Evolutionary conservation across 345 rosid species (phyloP).

Genomic region (Gossypium australe): DNA sequence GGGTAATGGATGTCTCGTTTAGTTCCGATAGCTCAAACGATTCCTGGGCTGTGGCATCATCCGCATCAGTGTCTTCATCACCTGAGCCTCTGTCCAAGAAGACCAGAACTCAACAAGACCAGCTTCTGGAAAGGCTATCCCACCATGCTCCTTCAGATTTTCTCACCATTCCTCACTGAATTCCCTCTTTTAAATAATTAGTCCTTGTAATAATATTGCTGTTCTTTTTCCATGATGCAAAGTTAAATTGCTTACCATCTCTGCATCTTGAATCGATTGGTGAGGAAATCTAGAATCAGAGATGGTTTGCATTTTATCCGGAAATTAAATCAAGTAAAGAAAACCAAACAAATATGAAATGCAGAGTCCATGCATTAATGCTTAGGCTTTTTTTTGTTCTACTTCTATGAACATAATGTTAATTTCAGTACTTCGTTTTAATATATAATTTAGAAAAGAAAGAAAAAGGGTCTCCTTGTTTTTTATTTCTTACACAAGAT

Average conservation of each 20-base stretch:
- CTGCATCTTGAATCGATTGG: slow-evolving; percentile 26
- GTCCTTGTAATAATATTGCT: slow-evolving; percentile 20
- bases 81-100: slow-evolving; percentile 52
- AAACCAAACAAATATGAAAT: slow-evolving; percentile 8
- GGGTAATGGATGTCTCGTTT: slow-evolving; percentile 58
- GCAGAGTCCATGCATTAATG: slow-evolving; percentile 22
- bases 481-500: background rate
- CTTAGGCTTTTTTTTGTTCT: background rate
- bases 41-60: slow-evolving; percentile 36
- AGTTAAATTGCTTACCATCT: slow-evolving; percentile 61
- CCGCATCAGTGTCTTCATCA: slow-evolving; percentile 42
- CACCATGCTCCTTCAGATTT: slow-evolving; percentile 22
- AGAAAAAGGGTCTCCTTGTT: no score
- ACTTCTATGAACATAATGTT: background rate
- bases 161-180: slow-evolving; percentile 33
- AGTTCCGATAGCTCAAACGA: slow-evolving; percentile 55
- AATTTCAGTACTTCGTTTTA: background rate
- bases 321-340: slow-evolving; percentile 1
- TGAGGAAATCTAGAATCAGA: slow-evolving; percentile 29
- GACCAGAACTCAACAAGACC: slow-evolving; percentile 27
- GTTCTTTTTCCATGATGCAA: slow-evolving; percentile 11
- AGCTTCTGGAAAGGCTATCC: slow-evolving; percentile 19
- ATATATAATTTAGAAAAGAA: background rate
- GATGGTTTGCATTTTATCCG: slow-evolving; percentile 62
- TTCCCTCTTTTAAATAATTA: background rate